Conservation (phyloP, 2,329 filamentous ascomycete species). For the Pleochaeta shiraiana region DNA sequence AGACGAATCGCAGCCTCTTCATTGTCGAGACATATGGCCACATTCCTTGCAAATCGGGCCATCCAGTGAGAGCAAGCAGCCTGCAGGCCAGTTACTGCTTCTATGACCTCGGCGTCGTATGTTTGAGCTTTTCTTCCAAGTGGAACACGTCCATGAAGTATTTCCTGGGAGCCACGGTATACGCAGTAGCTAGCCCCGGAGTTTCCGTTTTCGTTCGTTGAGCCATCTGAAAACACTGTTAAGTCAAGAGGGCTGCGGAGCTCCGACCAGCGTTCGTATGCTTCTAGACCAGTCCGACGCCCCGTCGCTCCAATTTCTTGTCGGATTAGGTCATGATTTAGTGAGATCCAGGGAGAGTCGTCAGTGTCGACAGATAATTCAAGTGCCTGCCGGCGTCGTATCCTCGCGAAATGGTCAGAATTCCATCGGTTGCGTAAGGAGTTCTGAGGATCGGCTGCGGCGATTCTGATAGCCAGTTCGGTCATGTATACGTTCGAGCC, state of each 20-base stretch:
- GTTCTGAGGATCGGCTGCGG: not conserved
- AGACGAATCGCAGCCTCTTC: not conserved
- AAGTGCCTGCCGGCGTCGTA: not conserved
- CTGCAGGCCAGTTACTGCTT: not conserved
- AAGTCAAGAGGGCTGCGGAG: not conserved
- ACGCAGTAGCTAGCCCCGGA: not conserved
- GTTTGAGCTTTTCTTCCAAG: not conserved
- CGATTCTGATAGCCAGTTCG: not conserved
- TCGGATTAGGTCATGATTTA: not conserved
- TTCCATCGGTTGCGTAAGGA: not conserved
- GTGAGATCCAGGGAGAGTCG: not conserved
- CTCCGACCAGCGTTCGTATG: not conserved
- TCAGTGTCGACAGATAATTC: not conserved
- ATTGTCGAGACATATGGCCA: not conserved
- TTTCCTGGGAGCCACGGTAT: not conserved
- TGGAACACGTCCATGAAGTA: not conserved
- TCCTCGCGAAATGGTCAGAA: not conserved
- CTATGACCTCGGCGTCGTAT: not conserved
- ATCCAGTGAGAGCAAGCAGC: slow-evolving; percentile 1
- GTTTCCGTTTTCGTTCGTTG: not conserved
- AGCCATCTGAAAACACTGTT: not conserved
- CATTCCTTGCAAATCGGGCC: not conserved
- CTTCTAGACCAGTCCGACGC: not conserved
- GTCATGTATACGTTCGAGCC: not conserved
- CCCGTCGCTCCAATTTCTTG: not conserved